Evolutionary conservation across 495 filamentous ascomycete genomes (phyloP), one percentile per base, ranked within the genome.

Genomic region (Xylaria acuta): DNA sequence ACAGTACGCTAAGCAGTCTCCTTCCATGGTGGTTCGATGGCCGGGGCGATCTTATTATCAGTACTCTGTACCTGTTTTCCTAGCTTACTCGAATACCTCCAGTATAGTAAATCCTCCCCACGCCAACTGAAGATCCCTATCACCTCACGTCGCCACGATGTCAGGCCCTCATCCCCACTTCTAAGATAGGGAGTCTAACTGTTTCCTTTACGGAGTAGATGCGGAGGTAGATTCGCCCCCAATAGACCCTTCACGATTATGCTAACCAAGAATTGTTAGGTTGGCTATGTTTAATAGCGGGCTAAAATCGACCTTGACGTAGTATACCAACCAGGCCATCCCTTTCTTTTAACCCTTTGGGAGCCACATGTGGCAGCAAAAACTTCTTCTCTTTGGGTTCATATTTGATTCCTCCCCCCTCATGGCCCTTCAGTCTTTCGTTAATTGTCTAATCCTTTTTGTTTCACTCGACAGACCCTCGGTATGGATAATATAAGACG

Each of bases 301-400:
- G 64, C 64, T 67, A 45, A 67, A 53, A 67, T 67, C 63, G 9
- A 49, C 25, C 27, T 18, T 34, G 11, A 20, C 22, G 27, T 4
- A 6, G 32, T 67, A 65, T 65, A 65, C 63, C 30, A 14, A 9
- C 30, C 8, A 65, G 41, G 63, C 43, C 27, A 51, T 53, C 4
- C 30, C 4, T 53, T 65, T 49, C 27, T 65, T 65, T 67, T 67
- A 51, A 67, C 18, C 20, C 32, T 53, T 67, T 36, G 64, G 45
- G 64, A 67, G 25, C 64, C 45, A 12, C 45, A 5, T 53, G 32
- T 49, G 32, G 27, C 30, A 32, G 41, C 25, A 47, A 43, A 45
- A 45, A 47, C 41, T 64, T 64, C 16, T 64, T 47, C 62, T 47
- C 40, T 47, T 64, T 47, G 27, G 60, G 60, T 64, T 64, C 40